These are phyloP conservation scores for Podaxis sp. DNA, from an alignment of 768 basidiomycete genomes.

Conservation along the genomic window DNA sequence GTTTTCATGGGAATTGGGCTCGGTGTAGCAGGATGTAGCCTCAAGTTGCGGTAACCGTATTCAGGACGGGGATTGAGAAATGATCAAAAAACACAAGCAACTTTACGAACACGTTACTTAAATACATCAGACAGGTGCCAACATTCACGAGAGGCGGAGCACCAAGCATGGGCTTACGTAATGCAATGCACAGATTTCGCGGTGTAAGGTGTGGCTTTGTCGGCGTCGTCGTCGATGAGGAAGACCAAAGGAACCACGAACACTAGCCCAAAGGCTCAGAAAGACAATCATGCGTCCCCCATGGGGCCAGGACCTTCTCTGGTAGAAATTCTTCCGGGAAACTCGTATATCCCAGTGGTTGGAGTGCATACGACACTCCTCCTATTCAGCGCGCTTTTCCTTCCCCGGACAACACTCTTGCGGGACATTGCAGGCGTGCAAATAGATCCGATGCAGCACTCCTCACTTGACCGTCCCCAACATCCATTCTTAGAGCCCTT, in stretches of 20 bases:
- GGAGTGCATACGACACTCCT: slow-evolving; percentile 66
- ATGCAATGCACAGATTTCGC: background rate
- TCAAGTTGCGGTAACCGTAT: background rate
- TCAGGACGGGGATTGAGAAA: background rate
- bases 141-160: background rate
- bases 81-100: too few species aligned
- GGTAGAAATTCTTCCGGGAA: slow-evolving; percentile 2
- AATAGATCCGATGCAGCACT: slow-evolving; percentile 26
- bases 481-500: slow-evolving; percentile 64
- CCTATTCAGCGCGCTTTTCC: slow-evolving; percentile 58
- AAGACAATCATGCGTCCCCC: background rate
- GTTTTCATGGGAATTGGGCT: background rate
- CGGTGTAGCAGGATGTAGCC: too few species aligned
- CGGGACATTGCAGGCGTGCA: slow-evolving; percentile 29
- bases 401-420: slow-evolving; percentile 59
- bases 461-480: slow-evolving; percentile 61
- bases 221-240: background rate
- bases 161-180: background rate
- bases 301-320: background rate
- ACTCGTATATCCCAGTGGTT: slow-evolving; percentile 55
- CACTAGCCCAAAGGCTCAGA: background rate
- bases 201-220: background rate
- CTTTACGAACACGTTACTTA: background rate
- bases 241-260: background rate
- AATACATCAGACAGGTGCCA: too few species aligned